Conservation (phyloP, 73 alveolate species). For the Paramecium bursaria region DNA sequence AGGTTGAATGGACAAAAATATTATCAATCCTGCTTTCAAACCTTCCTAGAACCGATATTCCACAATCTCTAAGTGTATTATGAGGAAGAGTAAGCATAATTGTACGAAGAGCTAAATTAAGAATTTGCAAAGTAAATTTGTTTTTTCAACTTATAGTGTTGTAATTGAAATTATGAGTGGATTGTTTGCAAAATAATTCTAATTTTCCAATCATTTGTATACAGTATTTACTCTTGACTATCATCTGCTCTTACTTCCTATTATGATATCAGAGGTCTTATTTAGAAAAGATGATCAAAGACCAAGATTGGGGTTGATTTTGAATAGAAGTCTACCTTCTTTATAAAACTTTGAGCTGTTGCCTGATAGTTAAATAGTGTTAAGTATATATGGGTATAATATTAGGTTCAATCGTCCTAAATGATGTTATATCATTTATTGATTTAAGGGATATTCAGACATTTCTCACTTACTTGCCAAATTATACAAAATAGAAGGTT, state of each 20-base stretch:
- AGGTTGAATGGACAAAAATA: neutral
- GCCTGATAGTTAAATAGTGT: neutral
- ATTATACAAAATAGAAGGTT: conserved; percentile 3
- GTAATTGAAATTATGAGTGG: neutral
- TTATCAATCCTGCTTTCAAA: neutral
- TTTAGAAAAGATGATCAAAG: conserved; percentile 29
- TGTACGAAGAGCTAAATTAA: conserved; percentile 11
- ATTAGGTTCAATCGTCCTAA: neutral
- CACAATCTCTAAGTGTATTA: neutral
- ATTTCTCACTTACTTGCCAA: conserved; percentile 6
- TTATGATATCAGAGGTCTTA: neutral
- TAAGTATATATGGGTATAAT: too few relatives aligned
- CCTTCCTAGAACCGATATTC: conserved; percentile 17
- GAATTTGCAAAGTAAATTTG: neutral
- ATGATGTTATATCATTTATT: conserved; percentile 27
- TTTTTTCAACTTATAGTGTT: neutral
- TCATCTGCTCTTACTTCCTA: conserved; percentile 19
- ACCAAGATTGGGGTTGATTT: conserved; percentile 16
- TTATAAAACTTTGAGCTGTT: conserved; percentile 14
- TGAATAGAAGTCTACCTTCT: conserved; percentile 17
- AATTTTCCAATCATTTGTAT: neutral
- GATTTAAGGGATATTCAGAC: conserved; percentile 19
- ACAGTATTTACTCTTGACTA: conserved; percentile 28
- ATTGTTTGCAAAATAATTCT: too few relatives aligned
- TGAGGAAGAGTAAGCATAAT: neutral